These are phyloP conservation scores for Claviceps citrina DNA, from an alignment of 2,329 filamentous ascomycete genomes.

Conservation along the genomic window DNA sequence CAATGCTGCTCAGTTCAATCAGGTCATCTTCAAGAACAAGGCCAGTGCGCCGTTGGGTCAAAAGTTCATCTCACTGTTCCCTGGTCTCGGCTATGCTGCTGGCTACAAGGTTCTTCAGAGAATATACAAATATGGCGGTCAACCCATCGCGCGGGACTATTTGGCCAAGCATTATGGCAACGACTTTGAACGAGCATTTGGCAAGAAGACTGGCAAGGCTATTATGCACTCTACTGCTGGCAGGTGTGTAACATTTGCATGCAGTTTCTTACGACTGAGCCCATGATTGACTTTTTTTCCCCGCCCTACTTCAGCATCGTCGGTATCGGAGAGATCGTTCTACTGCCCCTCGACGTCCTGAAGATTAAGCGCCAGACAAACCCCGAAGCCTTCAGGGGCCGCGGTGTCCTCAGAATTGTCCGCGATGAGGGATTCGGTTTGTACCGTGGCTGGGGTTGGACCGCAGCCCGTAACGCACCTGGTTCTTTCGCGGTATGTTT, in stretches of 20 bases:
- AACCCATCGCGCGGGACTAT: conserved; percentile 88
- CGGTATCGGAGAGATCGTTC: conserved; percentile 91
- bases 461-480: conserved; percentile 87
- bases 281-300: background rate
- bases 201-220: conserved; percentile 93
- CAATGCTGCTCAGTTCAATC: conserved; percentile 51
- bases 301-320: conserved; percentile 47
- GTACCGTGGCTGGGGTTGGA: conserved; percentile 96
- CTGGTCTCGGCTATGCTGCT: conserved; percentile 89
- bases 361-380: conserved; percentile 99
- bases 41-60: conserved; percentile 51
- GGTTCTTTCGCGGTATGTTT: conserved; percentile 80
- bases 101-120: conserved; percentile 96
- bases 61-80: conserved; percentile 94
- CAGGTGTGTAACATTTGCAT: conserved; percentile 37
- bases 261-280: background rate
- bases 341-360: conserved; percentile 86
- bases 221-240: conserved; percentile 95
- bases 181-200: conserved; percentile 77
- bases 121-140: conserved; percentile 97
- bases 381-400: conserved; percentile 90
- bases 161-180: conserved; percentile 64
- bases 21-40: conserved; percentile 86
- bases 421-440: conserved; percentile 88
- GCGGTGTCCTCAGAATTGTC: conserved; percentile 79